A percentile compares a stretch with the other conserved stretches of the same genome.
These are phyloP conservation scores for Cercophora scortea DNA, from an alignment of 495 filamentous ascomycete genomes.

Conservation along the genomic window DNA sequence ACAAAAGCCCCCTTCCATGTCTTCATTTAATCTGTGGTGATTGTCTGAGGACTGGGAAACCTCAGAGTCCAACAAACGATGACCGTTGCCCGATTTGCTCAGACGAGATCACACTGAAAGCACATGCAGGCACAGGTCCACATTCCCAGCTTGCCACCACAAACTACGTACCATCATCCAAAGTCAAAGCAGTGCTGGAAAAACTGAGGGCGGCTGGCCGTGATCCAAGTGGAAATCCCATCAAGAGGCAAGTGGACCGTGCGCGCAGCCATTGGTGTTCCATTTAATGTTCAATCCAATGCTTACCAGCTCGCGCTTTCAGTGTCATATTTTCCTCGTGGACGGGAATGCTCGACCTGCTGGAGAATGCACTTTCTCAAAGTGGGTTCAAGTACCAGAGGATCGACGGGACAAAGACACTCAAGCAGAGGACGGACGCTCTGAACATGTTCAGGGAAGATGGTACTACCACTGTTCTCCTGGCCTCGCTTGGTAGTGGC, in stretches of 20 bases:
- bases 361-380: neutral
- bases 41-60: too few relatives aligned
- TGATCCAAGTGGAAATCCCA: neutral
- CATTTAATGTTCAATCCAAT: too few relatives aligned
- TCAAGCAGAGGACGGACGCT: neutral
- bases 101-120: too few relatives aligned
- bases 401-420: neutral
- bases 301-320: too few relatives aligned
- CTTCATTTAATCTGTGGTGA: neutral
- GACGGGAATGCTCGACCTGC: neutral
- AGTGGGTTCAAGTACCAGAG: neutral
- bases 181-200: neutral
- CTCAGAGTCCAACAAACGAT: neutral
- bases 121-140: too few relatives aligned
- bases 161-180: neutral
- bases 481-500: constrained; percentile 38
- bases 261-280: too few relatives aligned
- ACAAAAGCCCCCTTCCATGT: neutral
- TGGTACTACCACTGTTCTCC: constrained; percentile 10
- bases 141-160: too few relatives aligned
- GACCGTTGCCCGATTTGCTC: neutral
- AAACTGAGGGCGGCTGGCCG: neutral
- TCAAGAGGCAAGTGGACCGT: neutral
- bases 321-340: neutral
- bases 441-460: neutral